Base-by-base conservation (phyloP, 2,329 filamentous ascomycete genomes). In the Ophiocordyceps australis region DNA sequence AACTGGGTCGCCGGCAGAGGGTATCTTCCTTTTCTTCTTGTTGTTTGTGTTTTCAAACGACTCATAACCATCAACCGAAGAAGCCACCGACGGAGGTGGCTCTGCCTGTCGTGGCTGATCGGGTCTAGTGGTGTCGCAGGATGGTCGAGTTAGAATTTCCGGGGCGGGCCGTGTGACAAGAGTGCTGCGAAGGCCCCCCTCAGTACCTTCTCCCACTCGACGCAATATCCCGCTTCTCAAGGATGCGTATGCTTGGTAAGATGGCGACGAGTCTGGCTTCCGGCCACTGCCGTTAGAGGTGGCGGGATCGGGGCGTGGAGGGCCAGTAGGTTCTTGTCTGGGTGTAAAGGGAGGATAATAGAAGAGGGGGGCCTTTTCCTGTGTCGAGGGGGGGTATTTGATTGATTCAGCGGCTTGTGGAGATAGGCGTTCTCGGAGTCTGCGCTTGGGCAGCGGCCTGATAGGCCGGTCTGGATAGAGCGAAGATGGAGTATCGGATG, bases 21-120 rank as follows among this genome's bases (percentile, higher is more conserved):
- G 89, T 20, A 98, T 95, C 54, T 98, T 98, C 38, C 89, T 70
- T 52, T 98, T 95, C 59, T 95, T 98, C 54, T 98, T 98, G 47
- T 98, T 98, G 49, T 93, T 95, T 19, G 82, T 92, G 42, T 95
- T 95, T 50, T 98, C 89, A 41, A 94, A 92, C 6, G 82, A 89
- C 49, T 98, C 89, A 47, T 95, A 95, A 10, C 85, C 83, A 46
- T 95, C 86, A 9, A 69, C 57, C 3, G 75, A 77, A 5, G 74
- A 76, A 5, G 68, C 63, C 14, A 74, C 72, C 9, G 80, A 82
- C 22, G 64, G 65, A 25, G 74, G 65, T 14, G 70, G 66, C 22
- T 69, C 60, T 3, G 47, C 31, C 25, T 59, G 54, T 30, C 56
- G 58, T 17, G 51, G 34, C 17, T 54, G 49, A n/a, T 62, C 56